Evolutionary conservation across 805 yeast species (phyloP).

Genomic region (Pichia heedii): DNA sequence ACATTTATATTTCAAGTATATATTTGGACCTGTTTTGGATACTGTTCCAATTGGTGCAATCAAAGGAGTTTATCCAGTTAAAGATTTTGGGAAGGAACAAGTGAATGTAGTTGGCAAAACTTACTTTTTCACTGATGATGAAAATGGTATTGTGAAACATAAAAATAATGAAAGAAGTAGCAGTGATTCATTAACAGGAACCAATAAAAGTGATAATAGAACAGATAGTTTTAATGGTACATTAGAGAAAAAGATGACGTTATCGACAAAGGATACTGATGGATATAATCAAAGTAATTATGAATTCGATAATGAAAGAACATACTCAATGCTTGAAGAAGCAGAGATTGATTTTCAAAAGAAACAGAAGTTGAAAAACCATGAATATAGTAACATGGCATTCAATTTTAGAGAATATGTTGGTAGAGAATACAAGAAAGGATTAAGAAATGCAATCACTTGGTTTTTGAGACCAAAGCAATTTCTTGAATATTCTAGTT

Average conservation of each 20-base stretch:
- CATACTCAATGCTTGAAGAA: not conserved
- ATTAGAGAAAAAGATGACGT: conserved; percentile 4
- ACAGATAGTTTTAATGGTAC: not conserved
- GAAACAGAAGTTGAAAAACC: not conserved
- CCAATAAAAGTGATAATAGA: not conserved
- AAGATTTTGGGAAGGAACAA: conserved; percentile 59
- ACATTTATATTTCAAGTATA: conserved; percentile 51
- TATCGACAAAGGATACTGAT: not conserved
- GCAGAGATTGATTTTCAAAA: not conserved
- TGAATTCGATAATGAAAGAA: not conserved
- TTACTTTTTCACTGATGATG: conserved; percentile 16
- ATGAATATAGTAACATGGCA: conserved; percentile 1
- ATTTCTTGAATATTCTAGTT: conserved; percentile 20
- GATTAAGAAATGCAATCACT: conserved; percentile 1
- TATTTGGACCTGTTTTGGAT: conserved; percentile 56
- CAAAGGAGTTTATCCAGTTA: conserved; percentile 43
- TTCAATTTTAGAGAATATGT: not conserved
- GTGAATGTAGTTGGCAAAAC: conserved; percentile 30
- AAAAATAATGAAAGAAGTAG: not conserved
- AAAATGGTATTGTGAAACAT: conserved; percentile 2
- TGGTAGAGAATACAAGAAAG: not conserved
- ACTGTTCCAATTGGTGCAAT: conserved; percentile 62
- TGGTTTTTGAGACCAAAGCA: conserved; percentile 24
- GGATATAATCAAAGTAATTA: not conserved
- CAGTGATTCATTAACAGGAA: not conserved